Evolutionary conservation across 2,329 filamentous ascomycete genomes (phyloP).

Genomic region (Septoria petroselini): DNA sequence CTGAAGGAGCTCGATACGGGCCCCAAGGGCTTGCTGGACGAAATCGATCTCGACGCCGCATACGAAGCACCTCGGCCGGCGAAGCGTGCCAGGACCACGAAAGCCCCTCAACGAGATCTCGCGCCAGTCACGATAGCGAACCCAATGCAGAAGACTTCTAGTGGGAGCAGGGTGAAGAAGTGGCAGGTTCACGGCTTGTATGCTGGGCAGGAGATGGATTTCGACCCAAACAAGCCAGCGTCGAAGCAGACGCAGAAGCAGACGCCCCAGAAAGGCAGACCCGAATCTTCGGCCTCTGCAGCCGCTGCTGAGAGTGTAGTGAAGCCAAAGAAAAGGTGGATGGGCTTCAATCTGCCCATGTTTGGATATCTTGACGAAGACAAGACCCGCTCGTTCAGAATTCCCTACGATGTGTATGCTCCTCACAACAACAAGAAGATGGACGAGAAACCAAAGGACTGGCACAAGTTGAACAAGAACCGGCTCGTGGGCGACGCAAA

Average conservation of each 20-base stretch:
- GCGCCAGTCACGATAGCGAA: slow-evolving; percentile 25
- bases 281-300: slow-evolving; percentile 22
- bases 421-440: slow-evolving; percentile 64
- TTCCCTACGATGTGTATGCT: slow-evolving; percentile 87
- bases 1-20: slow-evolving; percentile 37
- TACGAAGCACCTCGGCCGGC: slow-evolving; percentile 26
- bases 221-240: slow-evolving; percentile 40
- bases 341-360: slow-evolving; percentile 38
- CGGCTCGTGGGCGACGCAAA: slow-evolving; percentile 61
- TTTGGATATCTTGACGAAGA: slow-evolving; percentile 52
- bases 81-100: slow-evolving; percentile 31
- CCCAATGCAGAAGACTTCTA: slow-evolving; percentile 31
- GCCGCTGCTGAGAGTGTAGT: slow-evolving; percentile 36
- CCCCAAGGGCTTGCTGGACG: slow-evolving; percentile 33
- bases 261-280: slow-evolving; percentile 45
- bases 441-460: slow-evolving; percentile 89
- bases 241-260: slow-evolving; percentile 43
- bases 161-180: slow-evolving; percentile 59
- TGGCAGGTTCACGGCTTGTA: slow-evolving; percentile 84
- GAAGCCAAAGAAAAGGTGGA: slow-evolving; percentile 53
- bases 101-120: slow-evolving; percentile 26
- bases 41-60: slow-evolving; percentile 34
- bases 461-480: slow-evolving; percentile 88
- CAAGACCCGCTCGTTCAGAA: slow-evolving; percentile 69
- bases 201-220: slow-evolving; percentile 66